Evolutionary conservation across 495 filamentous ascomycete species (phyloP).

Genomic region (Penicillium egyptiacum): DNA sequence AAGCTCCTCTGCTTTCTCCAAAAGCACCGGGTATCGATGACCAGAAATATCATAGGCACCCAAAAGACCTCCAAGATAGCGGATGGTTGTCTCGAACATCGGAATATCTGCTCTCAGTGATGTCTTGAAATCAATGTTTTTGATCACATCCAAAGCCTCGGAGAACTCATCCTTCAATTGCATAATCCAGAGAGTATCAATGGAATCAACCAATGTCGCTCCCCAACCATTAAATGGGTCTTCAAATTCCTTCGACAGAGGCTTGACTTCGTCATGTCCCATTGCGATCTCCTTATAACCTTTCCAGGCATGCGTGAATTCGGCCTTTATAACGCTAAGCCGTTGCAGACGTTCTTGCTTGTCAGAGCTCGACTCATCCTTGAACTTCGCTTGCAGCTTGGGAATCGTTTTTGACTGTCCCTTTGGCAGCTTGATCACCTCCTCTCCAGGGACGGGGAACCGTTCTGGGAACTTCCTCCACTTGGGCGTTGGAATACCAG

Average conservation of each 20-base stretch:
- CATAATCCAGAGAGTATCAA: slow-evolving; percentile 98
- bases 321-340: slow-evolving; percentile 61
- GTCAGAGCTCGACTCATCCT: slow-evolving; percentile 58
- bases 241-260: slow-evolving; percentile 57
- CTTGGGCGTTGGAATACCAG: slow-evolving; percentile 44
- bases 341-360: slow-evolving; percentile 63
- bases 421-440: slow-evolving; percentile 73
- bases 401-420: slow-evolving; percentile 68
- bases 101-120: slow-evolving; percentile 64
- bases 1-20: slow-evolving; percentile 86
- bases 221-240: slow-evolving; percentile 95
- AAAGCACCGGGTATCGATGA: slow-evolving; percentile 63
- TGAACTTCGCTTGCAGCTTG: slow-evolving; percentile 71
- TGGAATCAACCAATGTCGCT: slow-evolving; percentile 86
- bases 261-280: slow-evolving; percentile 75
- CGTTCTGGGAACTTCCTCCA: slow-evolving; percentile 72
- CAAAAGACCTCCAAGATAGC: slow-evolving; percentile 80
- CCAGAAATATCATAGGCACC: slow-evolving; percentile 80
- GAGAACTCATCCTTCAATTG: slow-evolving; percentile 85
- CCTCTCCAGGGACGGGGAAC: slow-evolving; percentile 67
- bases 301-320: slow-evolving; percentile 72
- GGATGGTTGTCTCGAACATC: slow-evolving; percentile 83
- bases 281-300: slow-evolving; percentile 75
- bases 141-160: slow-evolving; percentile 73
- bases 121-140: slow-evolving; percentile 86